Base-by-base conservation (phyloP, 2,329 filamentous ascomycete species). In the Elsinoe arachidis region DNA sequence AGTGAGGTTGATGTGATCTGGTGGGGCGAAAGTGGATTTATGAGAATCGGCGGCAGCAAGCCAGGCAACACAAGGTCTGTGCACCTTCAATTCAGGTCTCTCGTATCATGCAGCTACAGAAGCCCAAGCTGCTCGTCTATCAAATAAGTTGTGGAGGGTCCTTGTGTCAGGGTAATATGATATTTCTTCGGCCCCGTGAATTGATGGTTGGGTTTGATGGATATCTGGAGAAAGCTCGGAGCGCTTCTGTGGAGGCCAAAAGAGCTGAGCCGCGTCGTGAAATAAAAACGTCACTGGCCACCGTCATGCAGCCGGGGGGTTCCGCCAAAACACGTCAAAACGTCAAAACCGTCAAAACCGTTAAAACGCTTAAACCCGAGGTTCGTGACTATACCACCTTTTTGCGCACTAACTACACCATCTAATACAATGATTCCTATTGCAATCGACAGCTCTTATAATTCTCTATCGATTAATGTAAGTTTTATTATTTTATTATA, bases 281-380 rank as follows among this genome's bases (percentile, higher is more conserved):
- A 53, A 38, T 53, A 15, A 53, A 53, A 53, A 53, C 49, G 49
- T 53, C 49, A 53, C 49, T 53, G n/a, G n/a, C n/a, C n/a, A n/a
- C n/a, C n/a, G n/a, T n/a, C n/a, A n/a, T n/a, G n/a, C n/a, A n/a
- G n/a, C n/a, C n/a, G n/a, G n/a, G n/a, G n/a, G n/a, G n/a, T n/a
- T n/a, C n/a, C n/a, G n/a, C n/a, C n/a, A n/a, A n/a, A n/a, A n/a
- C n/a, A n/a, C n/a, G n/a, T n/a, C n/a, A n/a, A n/a, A n/a, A n/a
- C n/a, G n/a, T n/a, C n/a, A n/a, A n/a, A n/a, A n/a, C n/a, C n/a
- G n/a, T n/a, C n/a, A n/a, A n/a, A n/a, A n/a, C n/a, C n/a, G n/a
- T n/a, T n/a, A n/a, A n/a, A n/a, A n/a, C n/a, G n/a, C n/a, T n/a
- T n/a, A n/a, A n/a, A n/a, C n/a, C n/a, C n/a, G n/a, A n/a, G n/a